These are phyloP conservation scores for Bipolaris oryzae DNA, from an alignment of 2,329 filamentous ascomycete genomes.

Conservation along the genomic window DNA sequence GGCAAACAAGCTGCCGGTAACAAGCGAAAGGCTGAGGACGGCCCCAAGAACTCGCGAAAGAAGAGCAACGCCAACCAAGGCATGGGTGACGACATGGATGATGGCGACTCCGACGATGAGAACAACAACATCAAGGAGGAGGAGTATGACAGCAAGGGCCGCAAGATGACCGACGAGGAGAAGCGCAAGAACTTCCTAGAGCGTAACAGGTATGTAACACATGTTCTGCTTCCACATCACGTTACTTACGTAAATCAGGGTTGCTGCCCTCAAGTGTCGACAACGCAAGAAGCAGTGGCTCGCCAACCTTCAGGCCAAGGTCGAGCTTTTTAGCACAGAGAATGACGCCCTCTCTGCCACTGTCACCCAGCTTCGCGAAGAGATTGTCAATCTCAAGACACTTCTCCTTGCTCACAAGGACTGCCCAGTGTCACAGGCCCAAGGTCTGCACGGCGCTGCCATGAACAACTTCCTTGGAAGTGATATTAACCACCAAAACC, in stretches of 20 bases:
- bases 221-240: background rate
- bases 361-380: conserved; percentile 83
- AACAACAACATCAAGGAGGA: conserved; percentile 49
- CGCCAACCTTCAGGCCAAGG: conserved; percentile 89
- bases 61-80: conserved; percentile 69
- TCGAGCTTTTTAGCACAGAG: conserved; percentile 89
- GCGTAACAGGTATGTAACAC: conserved; percentile 78
- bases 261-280: conserved; percentile 94
- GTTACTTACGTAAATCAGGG: conserved; percentile 61
- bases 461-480: conserved; percentile 58
- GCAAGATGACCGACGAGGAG: conserved; percentile 98
- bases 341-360: conserved; percentile 87
- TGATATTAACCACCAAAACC: conserved; percentile 54
- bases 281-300: conserved; percentile 99
- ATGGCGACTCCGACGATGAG: conserved; percentile 50
- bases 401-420: conserved; percentile 93
- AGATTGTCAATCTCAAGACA: conserved; percentile 94
- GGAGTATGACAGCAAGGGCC: conserved; percentile 58
- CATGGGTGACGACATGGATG: conserved; percentile 57
- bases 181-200: conserved; percentile 98
- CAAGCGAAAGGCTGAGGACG: conserved; percentile 79
- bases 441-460: conserved; percentile 66
- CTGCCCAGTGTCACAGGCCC: conserved; percentile 88
- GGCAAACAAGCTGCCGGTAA: conserved; percentile 44
- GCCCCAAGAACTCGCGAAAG: conserved; percentile 66